Conservation (phyloP, 2,329 filamentous ascomycete genomes). For the Neonectria sp. region DNA sequence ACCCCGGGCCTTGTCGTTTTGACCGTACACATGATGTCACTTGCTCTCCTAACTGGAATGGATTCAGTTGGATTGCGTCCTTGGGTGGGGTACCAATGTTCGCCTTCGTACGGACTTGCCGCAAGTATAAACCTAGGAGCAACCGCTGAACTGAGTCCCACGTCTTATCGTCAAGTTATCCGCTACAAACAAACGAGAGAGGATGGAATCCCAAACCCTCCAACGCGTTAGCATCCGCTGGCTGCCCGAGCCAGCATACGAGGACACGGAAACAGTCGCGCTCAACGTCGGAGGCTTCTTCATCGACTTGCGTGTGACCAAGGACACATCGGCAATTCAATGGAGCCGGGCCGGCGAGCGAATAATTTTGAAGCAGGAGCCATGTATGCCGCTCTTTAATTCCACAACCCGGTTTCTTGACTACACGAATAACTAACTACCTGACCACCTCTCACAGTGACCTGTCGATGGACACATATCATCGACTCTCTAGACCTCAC, state of each 20-base stretch:
- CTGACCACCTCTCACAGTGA: constrained; percentile 26
- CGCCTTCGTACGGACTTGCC: too few relatives aligned
- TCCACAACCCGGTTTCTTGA: not conserved
- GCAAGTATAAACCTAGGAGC: not conserved
- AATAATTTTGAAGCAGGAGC: constrained; percentile 31
- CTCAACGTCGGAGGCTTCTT: constrained; percentile 44
- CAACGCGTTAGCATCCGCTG: constrained; percentile 43
- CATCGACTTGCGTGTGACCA: constrained; percentile 33
- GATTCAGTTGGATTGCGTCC: too few relatives aligned
- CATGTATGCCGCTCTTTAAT: constrained; percentile 22
- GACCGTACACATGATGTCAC: not conserved
- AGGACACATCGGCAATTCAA: constrained; percentile 29
- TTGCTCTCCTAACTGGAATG: not conserved
- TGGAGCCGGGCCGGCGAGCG: constrained; percentile 42
- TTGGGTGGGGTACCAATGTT: too few relatives aligned
- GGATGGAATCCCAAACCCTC: constrained; percentile 31
- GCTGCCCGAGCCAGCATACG: constrained; percentile 39
- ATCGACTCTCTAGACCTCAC: constrained; percentile 39
- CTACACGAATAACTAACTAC: too few relatives aligned
- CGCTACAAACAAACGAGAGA: not conserved
- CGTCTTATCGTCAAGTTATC: not conserved
- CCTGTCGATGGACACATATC: constrained; percentile 43
- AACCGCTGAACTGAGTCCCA: not conserved
- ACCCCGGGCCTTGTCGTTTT: not conserved
- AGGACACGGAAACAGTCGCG: constrained; percentile 43